Conservation (phyloP, 441 rosid genomes). For the Brassica balearica region DNA sequence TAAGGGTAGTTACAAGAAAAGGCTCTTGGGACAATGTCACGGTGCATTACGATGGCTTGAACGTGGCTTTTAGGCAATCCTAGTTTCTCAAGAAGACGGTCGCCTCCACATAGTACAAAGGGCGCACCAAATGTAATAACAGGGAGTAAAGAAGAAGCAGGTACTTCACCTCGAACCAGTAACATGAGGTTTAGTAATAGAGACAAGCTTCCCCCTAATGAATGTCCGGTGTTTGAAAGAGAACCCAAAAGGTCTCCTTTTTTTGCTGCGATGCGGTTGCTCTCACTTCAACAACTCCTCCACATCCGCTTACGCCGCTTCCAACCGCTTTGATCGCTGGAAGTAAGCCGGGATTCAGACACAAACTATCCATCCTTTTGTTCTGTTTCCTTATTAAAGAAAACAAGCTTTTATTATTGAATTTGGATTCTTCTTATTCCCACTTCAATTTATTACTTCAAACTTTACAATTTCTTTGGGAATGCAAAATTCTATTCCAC, state of each 20-base stretch:
- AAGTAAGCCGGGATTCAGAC: conserved; percentile 63
- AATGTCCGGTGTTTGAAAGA: conserved; percentile 85
- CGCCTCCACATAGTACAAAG: conserved; percentile 89
- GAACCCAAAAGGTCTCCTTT: conserved; percentile 57
- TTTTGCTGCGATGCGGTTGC: conserved; percentile 47
- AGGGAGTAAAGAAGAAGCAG: conserved; percentile 77
- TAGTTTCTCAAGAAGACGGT: conserved; percentile 75
- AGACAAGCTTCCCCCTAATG: conserved; percentile 96
- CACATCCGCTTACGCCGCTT: conserved; percentile 34
- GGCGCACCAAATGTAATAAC: conserved; percentile 95
- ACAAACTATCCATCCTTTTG: conserved; percentile 64
- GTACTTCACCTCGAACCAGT: conserved; percentile 77
- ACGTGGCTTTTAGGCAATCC: conserved; percentile 59
- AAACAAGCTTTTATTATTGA: not conserved
- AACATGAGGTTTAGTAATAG: conserved; percentile 84
- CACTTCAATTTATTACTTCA: not conserved
- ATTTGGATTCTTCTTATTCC: not conserved
- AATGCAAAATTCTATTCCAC: conserved; percentile 9
- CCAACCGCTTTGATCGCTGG: conserved; percentile 60
- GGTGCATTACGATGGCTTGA: conserved; percentile 62
- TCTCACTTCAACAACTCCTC: conserved; percentile 55
- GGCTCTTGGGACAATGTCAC: conserved; percentile 96
- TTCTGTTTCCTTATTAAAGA: not conserved
- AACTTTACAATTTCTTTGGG: not conserved
- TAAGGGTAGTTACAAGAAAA: conserved; percentile 91